A percentile compares a stretch with the other conserved stretches of the same genome.
phyloP scores from a whole-genome alignment of 2,329 filamentous ascomycete genomes.

The Myrmaecium sp. region DNA sequence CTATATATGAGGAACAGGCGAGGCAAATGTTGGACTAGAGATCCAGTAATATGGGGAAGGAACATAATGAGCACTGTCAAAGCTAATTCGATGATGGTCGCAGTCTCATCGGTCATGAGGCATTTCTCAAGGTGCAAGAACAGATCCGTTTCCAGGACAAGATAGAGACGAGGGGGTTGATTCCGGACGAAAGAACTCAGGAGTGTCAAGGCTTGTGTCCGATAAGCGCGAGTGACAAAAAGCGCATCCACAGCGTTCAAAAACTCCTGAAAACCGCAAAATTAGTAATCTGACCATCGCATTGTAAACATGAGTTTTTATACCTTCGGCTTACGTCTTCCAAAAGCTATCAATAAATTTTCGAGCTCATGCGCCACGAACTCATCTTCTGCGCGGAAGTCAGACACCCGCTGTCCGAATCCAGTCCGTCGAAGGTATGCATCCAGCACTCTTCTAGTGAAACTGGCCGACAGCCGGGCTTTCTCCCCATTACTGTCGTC shows the following conservation, averaged over 20 bases:
- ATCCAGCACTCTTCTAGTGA: constrained; percentile 36
- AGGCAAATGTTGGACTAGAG: constrained; percentile 48
- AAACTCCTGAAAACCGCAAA: constrained; percentile 35
- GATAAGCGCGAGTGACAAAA: constrained; percentile 46
- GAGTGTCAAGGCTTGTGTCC: constrained; percentile 47
- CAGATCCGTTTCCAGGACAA: constrained; percentile 53
- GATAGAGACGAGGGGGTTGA: constrained; percentile 64
- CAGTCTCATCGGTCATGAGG: constrained; percentile 61
- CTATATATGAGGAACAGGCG: constrained; percentile 70
- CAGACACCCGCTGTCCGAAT: too few relatives aligned
- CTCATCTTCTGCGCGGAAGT: constrained; percentile 27
- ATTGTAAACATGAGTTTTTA: background rate
- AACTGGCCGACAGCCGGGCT: constrained; percentile 27
- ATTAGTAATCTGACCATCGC: background rate
- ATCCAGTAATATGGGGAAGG: constrained; percentile 61
- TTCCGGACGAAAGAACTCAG: constrained; percentile 57
- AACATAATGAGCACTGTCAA: constrained; percentile 67
- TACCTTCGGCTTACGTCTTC: constrained; percentile 52
- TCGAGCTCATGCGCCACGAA: constrained; percentile 32
- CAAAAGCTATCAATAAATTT: constrained; percentile 37
- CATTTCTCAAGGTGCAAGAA: constrained; percentile 57
- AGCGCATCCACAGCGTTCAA: constrained; percentile 48
- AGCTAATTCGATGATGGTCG: constrained; percentile 57
- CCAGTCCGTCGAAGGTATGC: constrained; percentile 26
- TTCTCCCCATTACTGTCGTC: constrained; percentile 32